Percentiles rank a stretch among this genome's conserved stretches.
These are phyloP conservation scores for Spiraea crenata DNA, from an alignment of 331 rosid genomes.

Conservation along the genomic window DNA sequence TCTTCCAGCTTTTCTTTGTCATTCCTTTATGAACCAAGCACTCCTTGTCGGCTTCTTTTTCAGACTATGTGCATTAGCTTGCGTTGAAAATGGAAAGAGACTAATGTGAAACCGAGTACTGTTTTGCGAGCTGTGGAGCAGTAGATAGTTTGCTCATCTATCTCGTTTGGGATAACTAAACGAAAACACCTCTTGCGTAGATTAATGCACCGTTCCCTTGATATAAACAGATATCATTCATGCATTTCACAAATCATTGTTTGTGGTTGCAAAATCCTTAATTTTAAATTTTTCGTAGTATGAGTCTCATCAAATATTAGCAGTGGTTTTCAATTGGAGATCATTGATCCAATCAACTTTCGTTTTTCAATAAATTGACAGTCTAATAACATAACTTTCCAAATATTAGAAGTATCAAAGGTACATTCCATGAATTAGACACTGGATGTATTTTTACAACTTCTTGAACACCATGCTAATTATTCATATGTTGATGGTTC, in stretches of 20 bases:
- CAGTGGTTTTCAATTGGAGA: no score
- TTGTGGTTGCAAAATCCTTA: no score
- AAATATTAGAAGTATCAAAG: background rate
- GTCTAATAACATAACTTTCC: background rate
- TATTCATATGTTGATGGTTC: slow-evolving; percentile 14
- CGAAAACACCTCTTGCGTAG: no score
- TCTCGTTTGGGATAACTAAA: no score
- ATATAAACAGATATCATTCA: no score
- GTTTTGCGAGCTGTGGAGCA: background rate
- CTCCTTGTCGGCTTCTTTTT: slow-evolving; percentile 34
- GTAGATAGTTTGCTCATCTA: no score
- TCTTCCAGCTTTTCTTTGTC: slow-evolving; percentile 37
- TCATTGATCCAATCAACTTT: no score
- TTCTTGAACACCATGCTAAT: background rate
- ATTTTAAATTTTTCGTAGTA: no score
- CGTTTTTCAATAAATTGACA: no score
- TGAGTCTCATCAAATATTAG: no score
- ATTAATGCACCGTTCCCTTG: no score
- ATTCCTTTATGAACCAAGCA: slow-evolving; percentile 26
- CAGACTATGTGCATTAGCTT: slow-evolving; percentile 10
- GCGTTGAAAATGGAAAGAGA: background rate
- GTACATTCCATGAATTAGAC: background rate
- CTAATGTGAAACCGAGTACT: background rate
- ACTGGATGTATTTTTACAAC: background rate
- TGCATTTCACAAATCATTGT: no score